Evolutionary conservation across 495 filamentous ascomycete genomes (phyloP).

Genomic region (Thermochaetoides thermophila): DNA sequence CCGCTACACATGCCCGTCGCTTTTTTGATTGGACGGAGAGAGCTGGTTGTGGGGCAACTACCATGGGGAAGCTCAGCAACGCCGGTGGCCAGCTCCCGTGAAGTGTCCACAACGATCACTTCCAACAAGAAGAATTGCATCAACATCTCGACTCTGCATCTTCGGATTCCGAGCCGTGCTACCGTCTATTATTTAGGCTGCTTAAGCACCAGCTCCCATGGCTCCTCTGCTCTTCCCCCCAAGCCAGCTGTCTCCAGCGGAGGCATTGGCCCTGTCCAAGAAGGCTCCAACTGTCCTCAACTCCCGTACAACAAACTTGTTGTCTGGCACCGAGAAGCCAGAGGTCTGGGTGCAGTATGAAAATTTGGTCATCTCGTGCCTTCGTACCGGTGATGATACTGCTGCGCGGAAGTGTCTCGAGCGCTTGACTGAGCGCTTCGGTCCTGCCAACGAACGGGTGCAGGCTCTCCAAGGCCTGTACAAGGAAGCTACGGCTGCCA

Average conservation of each 20-base stretch:
- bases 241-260: conserved; percentile 30
- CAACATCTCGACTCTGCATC: no score
- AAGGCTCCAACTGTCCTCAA: conserved; percentile 57
- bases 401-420: conserved; percentile 61
- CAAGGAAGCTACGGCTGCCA: conserved; percentile 66
- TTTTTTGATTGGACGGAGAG: no score
- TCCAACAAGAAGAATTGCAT: no score
- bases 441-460: conserved; percentile 63
- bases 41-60: no score
- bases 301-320: conserved; percentile 31
- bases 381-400: conserved; percentile 72
- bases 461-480: conserved; percentile 70
- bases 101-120: no score
- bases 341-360: conserved; percentile 75
- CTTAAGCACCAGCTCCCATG: no score
- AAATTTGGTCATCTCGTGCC: conserved; percentile 66
- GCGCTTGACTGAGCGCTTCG: conserved; percentile 63
- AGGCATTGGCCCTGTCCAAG: conserved; percentile 58
- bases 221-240: conserved; percentile 36
- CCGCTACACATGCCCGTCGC: no score
- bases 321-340: conserved; percentile 48
- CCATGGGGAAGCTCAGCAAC: no score
- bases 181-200: no score
- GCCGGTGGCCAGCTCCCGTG: no score
- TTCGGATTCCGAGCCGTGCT: no score